A percentile compares a stretch with the other conserved stretches of the same genome.
phyloP scores from a whole-genome alignment of 1,284 basidiomycete genomes.

The Malassezia obtusa region DNA sequence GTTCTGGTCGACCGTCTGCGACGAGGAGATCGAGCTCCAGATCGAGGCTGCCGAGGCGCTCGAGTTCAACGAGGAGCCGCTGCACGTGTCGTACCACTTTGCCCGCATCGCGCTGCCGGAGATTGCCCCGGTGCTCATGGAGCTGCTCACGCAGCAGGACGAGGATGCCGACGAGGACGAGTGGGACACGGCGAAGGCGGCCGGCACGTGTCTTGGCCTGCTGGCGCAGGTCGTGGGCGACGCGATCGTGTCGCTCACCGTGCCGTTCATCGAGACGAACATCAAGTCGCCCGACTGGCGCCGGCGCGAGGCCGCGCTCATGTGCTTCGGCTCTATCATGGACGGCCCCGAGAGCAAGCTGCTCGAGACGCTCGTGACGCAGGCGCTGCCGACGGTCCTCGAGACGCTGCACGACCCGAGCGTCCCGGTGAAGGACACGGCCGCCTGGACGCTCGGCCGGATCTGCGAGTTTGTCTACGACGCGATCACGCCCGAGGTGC shows the following conservation, averaged over 20 bases:
- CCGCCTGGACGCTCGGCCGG: slow-evolving; percentile 91
- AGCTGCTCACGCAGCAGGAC: slow-evolving; percentile 80
- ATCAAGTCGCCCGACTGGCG: slow-evolving; percentile 88
- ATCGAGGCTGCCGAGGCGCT: slow-evolving; percentile 86
- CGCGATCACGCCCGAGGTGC: slow-evolving; percentile 78
- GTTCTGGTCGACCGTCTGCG: slow-evolving; percentile 98
- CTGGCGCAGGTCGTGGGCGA: slow-evolving; percentile 86
- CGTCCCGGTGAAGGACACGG: slow-evolving; percentile 85
- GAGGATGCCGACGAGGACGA: slow-evolving; percentile 97
- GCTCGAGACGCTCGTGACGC: slow-evolving; percentile 80
- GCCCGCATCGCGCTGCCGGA: slow-evolving; percentile 88
- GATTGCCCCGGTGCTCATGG: slow-evolving; percentile 82
- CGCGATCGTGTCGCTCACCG: slow-evolving; percentile 77
- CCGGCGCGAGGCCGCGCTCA: slow-evolving; percentile 87
- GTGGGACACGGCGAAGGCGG: slow-evolving; percentile 97
- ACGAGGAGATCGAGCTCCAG: slow-evolving; percentile 89
- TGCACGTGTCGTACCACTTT: slow-evolving; percentile 77
- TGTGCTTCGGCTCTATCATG: slow-evolving; percentile 95
- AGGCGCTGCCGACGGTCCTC: slow-evolving; percentile 86
- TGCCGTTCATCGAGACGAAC: slow-evolving; percentile 94
- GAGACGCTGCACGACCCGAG: slow-evolving; percentile 86
- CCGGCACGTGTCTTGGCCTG: slow-evolving; percentile 80
- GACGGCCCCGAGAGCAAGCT: slow-evolving; percentile 83
- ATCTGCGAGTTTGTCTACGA: slow-evolving; percentile 84
- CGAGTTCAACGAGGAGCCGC: slow-evolving; percentile 82